A percentile compares a stretch with the other conserved stretches of the same genome.
Conservation (phyloP, 257 asterid species). For the Jacaranda copaia region DNA sequence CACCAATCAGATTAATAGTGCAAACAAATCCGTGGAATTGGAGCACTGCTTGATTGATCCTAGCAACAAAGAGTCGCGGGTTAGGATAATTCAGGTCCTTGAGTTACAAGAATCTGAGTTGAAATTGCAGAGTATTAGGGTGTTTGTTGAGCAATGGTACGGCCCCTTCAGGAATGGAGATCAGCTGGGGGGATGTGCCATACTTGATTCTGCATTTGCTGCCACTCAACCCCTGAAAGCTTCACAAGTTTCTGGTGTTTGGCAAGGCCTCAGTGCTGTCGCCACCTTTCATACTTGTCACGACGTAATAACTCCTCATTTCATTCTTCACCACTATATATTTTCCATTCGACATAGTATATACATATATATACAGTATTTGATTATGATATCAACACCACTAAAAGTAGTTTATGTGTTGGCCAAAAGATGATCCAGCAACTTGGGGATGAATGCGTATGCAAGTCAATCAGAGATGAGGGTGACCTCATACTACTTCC, state of each 20-base stretch:
- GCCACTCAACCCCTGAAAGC: constrained; percentile 63
- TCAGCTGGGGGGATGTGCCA: constrained; percentile 91
- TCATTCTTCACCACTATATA: not conserved
- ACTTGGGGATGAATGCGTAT: constrained; percentile 43
- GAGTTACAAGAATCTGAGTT: constrained; percentile 33
- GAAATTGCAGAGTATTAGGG: constrained; percentile 52
- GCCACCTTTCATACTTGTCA: constrained; percentile 49
- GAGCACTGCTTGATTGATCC: constrained; percentile 90
- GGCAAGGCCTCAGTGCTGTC: constrained; percentile 58
- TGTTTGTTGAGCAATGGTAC: constrained; percentile 90
- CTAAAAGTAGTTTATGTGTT: constrained; percentile 22
- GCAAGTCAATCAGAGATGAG: constrained; percentile 54
- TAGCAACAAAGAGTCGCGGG: constrained; percentile 59
- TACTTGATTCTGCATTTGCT: constrained; percentile 93
- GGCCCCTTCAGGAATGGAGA: constrained; percentile 97
- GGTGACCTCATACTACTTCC: constrained; percentile 67
- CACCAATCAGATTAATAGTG: not conserved
- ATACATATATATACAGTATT: not conserved
- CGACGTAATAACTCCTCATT: constrained; percentile 34
- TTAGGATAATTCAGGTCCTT: constrained; percentile 65
- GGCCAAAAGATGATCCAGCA: constrained; percentile 51
- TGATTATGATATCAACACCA: not conserved
- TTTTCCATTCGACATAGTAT: not conserved
- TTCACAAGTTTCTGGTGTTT: constrained; percentile 56
- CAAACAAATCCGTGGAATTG: constrained; percentile 47